phyloP scores from a whole-genome alignment of 2,329 filamentous ascomycete species.

The Elsinoe fawcettii region DNA sequence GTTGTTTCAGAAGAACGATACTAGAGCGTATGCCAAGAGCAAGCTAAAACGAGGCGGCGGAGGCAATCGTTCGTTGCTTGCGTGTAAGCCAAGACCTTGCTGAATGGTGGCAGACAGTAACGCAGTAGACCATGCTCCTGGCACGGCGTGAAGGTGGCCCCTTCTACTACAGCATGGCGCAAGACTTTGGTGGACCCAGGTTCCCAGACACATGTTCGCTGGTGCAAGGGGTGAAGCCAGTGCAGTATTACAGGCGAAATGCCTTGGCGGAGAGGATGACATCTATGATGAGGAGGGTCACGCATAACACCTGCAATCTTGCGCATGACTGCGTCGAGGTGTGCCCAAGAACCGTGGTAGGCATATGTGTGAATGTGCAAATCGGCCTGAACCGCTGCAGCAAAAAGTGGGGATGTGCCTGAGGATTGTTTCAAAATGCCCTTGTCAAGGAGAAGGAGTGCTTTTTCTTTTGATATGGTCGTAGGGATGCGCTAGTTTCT shows the following conservation, averaged over 20 bases:
- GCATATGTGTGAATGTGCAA: background rate
- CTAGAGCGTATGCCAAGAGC: background rate
- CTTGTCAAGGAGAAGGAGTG: background rate
- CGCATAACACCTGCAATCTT: background rate
- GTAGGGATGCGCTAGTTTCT: background rate
- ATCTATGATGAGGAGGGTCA: background rate
- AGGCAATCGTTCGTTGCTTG: background rate
- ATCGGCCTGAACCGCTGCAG: background rate
- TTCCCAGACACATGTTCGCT: too few species aligned
- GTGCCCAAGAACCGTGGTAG: background rate
- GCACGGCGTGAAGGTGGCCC: too few species aligned
- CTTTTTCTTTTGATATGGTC: background rate
- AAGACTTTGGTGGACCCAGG: too few species aligned
- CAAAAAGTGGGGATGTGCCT: background rate
- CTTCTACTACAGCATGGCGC: too few species aligned
- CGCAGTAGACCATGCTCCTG: too few species aligned
- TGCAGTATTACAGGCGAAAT: background rate
- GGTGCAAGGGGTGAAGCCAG: too few species aligned
- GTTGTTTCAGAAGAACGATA: background rate
- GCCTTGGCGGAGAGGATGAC: background rate
- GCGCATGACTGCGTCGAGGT: background rate
- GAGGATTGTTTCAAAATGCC: background rate
- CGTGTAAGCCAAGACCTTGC: too few species aligned
- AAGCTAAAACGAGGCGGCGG: background rate
- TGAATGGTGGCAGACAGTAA: too few species aligned